These are phyloP conservation scores for Cokeromyces recurvatus DNA, from an alignment of 371 early-diverging fungal species.

Conservation along the genomic window DNA sequence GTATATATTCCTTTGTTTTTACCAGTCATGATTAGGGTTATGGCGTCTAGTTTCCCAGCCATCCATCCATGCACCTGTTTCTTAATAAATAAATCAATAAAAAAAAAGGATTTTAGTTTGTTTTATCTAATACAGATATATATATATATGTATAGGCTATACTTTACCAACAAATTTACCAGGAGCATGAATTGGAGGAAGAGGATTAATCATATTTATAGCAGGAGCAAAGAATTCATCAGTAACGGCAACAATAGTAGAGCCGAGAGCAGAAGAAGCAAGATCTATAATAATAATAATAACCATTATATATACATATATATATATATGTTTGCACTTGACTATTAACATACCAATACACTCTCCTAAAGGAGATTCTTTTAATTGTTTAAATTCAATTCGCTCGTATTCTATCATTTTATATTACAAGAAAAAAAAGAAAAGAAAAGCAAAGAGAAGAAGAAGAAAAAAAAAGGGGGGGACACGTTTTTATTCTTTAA, in stretches of 20 bases:
- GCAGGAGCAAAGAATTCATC: conserved; percentile 90
- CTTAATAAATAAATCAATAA: no score
- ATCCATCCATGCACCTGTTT: conserved; percentile 78
- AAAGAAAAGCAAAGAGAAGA: not conserved
- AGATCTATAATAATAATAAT: conserved; percentile 49
- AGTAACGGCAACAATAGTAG: conserved; percentile 69
- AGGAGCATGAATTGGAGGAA: conserved; percentile 65
- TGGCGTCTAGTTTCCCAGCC: conserved; percentile 94
- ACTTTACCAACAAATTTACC: conserved; percentile 53
- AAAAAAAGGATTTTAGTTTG: not conserved
- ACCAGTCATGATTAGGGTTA: conserved; percentile 76
- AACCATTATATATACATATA: no score
- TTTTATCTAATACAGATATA: not conserved
- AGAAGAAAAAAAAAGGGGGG: no score
- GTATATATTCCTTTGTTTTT: no score
- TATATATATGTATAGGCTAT: no score
- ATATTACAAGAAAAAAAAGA: not conserved
- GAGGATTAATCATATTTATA: conserved; percentile 69
- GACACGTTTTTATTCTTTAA: no score
- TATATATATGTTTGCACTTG: not conserved
- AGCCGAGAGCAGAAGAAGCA: conserved; percentile 69
- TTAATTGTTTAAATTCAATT: conserved; percentile 28
- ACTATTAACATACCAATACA: conserved; percentile 35
- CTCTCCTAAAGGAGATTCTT: conserved; percentile 25
- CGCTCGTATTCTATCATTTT: conserved; percentile 11